phyloP scores from a whole-genome alignment of 331 rosid species.

The Cydonia oblonga region DNA sequence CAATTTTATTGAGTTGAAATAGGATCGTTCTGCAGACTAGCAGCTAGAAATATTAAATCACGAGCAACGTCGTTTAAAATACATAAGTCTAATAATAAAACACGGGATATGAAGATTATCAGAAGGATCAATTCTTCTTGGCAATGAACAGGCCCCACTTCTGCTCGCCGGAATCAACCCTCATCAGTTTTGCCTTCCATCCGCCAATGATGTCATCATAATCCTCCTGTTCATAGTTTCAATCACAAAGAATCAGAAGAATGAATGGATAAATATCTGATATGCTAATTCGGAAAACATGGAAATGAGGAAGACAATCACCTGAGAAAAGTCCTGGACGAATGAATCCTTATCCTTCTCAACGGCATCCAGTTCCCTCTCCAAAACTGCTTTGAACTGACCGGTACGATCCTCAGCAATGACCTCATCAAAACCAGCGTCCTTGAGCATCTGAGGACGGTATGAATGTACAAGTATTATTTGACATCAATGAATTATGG shows the following conservation, averaged over 20 bases:
- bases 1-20: background rate
- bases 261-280: background rate
- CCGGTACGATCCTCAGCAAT: slow-evolving; percentile 65
- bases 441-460: slow-evolving; percentile 53
- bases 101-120: background rate
- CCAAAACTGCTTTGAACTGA: slow-evolving; percentile 59
- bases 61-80: background rate
- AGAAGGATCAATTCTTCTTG: slow-evolving; percentile 27
- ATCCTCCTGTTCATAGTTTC: slow-evolving; percentile 45
- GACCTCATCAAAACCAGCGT: slow-evolving; percentile 68
- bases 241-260: background rate
- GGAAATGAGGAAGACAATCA: slow-evolving; percentile 27
- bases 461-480: slow-evolving; percentile 1
- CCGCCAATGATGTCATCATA: slow-evolving; percentile 55
- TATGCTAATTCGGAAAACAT: background rate
- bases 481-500: background rate
- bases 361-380: slow-evolving; percentile 45
- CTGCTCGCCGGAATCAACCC: slow-evolving; percentile 71
- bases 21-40: background rate
- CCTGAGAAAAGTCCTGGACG: slow-evolving; percentile 55
- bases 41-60: background rate
- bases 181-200: slow-evolving; percentile 72
- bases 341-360: slow-evolving; percentile 58
- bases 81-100: background rate
- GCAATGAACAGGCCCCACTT: slow-evolving; percentile 88